A percentile compares a stretch with the other conserved stretches of the same genome.
phyloP scores from a whole-genome alignment of 106 monocot genomes.

The Acorus calamus region DNA sequence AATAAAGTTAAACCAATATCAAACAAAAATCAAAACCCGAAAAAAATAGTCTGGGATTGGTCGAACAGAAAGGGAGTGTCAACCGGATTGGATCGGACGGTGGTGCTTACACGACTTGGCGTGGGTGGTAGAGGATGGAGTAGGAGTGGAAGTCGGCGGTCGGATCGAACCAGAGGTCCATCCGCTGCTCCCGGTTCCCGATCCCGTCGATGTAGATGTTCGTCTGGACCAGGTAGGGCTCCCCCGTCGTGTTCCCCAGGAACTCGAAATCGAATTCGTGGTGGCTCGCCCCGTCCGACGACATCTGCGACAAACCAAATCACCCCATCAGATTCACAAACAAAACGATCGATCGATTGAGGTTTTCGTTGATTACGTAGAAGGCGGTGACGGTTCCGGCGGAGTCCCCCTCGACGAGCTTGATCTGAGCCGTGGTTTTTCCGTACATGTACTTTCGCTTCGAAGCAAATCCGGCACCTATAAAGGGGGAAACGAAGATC shows the following conservation, averaged over 20 bases:
- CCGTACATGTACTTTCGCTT: slow-evolving; percentile 73
- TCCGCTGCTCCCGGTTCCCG: slow-evolving; percentile 78
- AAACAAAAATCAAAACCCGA: too few relatives aligned
- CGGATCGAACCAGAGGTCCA: slow-evolving; percentile 87
- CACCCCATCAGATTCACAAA: not conserved
- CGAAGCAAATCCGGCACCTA: slow-evolving; percentile 63
- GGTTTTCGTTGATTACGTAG: slow-evolving; percentile 30
- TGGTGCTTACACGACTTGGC: slow-evolving; percentile 30
- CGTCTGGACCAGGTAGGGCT: slow-evolving; percentile 82
- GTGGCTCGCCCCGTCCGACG: slow-evolving; percentile 58
- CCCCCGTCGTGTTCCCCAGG: slow-evolving; percentile 71
- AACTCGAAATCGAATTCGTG: slow-evolving; percentile 98
- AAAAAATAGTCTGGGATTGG: too few relatives aligned
- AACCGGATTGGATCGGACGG: too few relatives aligned
- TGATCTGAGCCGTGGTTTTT: slow-evolving; percentile 45
- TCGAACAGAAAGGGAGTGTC: too few relatives aligned
- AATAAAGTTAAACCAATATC: too few relatives aligned
- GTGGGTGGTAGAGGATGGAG: slow-evolving; percentile 50
- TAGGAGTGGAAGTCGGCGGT: slow-evolving; percentile 81
- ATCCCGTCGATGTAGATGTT: slow-evolving; percentile 79
- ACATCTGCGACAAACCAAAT: slow-evolving; percentile 23
- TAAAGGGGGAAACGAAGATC: not conserved
- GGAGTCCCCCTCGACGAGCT: slow-evolving; percentile 70
- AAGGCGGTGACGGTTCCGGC: slow-evolving; percentile 83
- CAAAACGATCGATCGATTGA: not conserved